These are phyloP conservation scores for Aspergillus egyptiacus DNA, from an alignment of 495 filamentous ascomycete genomes.

Conservation along the genomic window DNA sequence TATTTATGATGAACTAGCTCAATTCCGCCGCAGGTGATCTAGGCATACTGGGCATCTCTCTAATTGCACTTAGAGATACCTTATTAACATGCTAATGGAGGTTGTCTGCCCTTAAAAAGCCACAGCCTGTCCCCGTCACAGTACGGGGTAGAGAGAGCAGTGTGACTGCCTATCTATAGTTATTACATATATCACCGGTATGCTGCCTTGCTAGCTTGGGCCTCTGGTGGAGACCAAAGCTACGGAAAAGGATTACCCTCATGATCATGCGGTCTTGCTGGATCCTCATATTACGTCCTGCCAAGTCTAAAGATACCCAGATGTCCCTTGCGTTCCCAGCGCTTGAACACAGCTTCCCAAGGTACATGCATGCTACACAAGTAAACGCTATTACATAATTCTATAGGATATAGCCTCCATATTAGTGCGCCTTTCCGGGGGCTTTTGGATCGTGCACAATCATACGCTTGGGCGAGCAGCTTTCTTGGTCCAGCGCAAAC, in stretches of 20 bases:
- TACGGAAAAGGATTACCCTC: constrained; percentile 1
- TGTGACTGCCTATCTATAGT: no score
- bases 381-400: neutral
- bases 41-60: no score
- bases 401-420: constrained; percentile 4
- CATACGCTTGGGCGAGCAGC: constrained; percentile 7
- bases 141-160: no score
- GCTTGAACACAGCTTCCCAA: constrained; percentile 7
- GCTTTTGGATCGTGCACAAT: constrained; percentile 15
- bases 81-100: no score
- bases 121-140: no score
- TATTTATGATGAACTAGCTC: no score
- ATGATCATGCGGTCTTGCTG: constrained; percentile 2
- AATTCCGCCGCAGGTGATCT: no score
- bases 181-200: no score
- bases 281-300: constrained; percentile 14
- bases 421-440: constrained; percentile 13
- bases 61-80: no score
- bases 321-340: neutral
- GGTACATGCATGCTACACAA: neutral
- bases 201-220: no score
- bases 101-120: no score
- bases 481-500: constrained; percentile 13
- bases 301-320: constrained; percentile 12
- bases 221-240: neutral